phyloP scores from a whole-genome alignment of 305 asterid genomes.

The Andrographis paniculata region DNA sequence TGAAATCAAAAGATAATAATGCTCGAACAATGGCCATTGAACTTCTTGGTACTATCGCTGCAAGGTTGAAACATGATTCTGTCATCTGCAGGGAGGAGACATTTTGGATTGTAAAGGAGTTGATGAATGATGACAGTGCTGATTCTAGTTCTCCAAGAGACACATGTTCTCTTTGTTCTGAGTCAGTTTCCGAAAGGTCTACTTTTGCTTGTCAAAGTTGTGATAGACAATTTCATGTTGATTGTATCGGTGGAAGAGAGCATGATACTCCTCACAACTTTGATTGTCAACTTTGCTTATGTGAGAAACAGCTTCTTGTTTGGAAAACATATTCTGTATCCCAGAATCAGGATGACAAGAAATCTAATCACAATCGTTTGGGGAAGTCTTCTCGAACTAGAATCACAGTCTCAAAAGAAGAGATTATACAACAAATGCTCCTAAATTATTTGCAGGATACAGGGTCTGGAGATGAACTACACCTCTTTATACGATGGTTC shows the following conservation, averaged over 20 bases:
- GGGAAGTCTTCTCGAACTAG: slow-evolving; percentile 44
- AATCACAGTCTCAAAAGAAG: slow-evolving; percentile 48
- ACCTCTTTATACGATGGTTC: slow-evolving; percentile 80
- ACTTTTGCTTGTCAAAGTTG: slow-evolving; percentile 70
- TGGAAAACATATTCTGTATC: slow-evolving; percentile 58
- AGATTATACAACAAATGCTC: slow-evolving; percentile 92
- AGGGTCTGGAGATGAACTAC: slow-evolving; percentile 60
- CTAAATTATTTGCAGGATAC: slow-evolving; percentile 84
- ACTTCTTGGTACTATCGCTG: slow-evolving; percentile 95
- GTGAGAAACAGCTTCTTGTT: slow-evolving; percentile 66
- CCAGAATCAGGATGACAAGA: slow-evolving; percentile 45
- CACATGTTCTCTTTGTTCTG: slow-evolving; percentile 73
- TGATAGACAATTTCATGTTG: slow-evolving; percentile 70
- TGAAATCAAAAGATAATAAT: slow-evolving; percentile 79
- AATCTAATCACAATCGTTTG: slow-evolving; percentile 26
- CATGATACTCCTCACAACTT: slow-evolving; percentile 48
- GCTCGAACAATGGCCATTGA: slow-evolving; percentile 99
- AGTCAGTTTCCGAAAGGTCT: slow-evolving; percentile 44
- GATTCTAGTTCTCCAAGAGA: slow-evolving; percentile 36
- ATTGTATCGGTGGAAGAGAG: slow-evolving; percentile 74
- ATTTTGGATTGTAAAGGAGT: slow-evolving; percentile 78
- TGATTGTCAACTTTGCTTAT: slow-evolving; percentile 67
- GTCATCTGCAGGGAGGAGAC: slow-evolving; percentile 59
- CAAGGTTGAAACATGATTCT: slow-evolving; percentile 93
- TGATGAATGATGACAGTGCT: slow-evolving; percentile 35